Conservation (phyloP, 2,329 filamentous ascomycete species). For the Kalaharituber pfeilii region DNA sequence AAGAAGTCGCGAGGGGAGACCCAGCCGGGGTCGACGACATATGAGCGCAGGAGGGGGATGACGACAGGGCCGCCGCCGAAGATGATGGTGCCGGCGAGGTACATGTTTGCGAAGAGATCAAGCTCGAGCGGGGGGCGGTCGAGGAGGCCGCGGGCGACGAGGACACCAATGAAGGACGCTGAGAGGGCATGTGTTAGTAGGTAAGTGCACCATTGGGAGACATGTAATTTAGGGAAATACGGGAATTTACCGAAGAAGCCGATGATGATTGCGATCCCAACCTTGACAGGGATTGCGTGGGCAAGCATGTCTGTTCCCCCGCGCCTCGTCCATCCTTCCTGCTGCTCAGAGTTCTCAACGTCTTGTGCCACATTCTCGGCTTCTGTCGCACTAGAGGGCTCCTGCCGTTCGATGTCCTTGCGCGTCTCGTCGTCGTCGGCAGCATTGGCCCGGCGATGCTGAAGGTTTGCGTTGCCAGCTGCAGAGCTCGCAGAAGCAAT, state of each 20-base stretch:
- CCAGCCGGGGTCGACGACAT: slow-evolving; percentile 51
- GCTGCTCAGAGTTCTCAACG: background rate
- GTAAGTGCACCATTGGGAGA: slow-evolving; percentile 1
- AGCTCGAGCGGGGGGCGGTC: slow-evolving; percentile 33
- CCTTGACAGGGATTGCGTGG: slow-evolving; percentile 23
- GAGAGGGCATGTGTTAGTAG: too few species aligned
- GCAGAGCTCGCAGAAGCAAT: background rate
- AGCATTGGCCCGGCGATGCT: background rate
- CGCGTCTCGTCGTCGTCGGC: background rate
- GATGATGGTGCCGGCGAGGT: slow-evolving; percentile 53
- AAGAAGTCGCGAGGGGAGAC: slow-evolving; percentile 54
- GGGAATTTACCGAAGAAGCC: slow-evolving; percentile 33
- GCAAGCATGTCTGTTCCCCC: slow-evolving; percentile 7
- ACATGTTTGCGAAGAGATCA: slow-evolving; percentile 53
- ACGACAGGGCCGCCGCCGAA: slow-evolving; percentile 46
- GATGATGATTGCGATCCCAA: slow-evolving; percentile 30
- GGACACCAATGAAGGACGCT: slow-evolving; percentile 39
- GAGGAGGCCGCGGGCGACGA: slow-evolving; percentile 35
- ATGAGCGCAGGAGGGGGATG: slow-evolving; percentile 44
- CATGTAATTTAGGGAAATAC: slow-evolving; percentile 6
- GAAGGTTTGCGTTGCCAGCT: background rate
- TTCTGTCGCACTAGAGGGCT: background rate
- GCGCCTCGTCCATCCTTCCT: background rate
- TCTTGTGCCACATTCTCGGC: background rate
- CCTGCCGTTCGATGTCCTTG: background rate